Evolutionary conservation across 331 rosid species (phyloP), one percentile per base, ranked within the genome.

Genomic region (Ulmus americana): DNA sequence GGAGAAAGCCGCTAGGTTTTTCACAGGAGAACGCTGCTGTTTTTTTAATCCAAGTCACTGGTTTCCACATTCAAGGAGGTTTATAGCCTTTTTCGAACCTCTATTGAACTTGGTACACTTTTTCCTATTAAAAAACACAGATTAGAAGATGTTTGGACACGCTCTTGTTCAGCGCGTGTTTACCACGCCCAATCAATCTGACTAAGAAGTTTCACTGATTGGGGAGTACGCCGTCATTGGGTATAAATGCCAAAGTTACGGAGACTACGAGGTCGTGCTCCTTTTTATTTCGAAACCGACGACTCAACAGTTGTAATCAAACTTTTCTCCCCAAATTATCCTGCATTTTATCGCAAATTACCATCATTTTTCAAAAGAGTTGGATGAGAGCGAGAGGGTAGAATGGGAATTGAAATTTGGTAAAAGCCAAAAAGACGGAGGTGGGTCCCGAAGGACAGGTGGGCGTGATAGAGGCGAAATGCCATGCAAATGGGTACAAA

Each of bases 401-500:
- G 6, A 56, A 60, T 6, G 0, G 72, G 47, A 71, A 58, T 6
- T n/a, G 5, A 7, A 1, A 9, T 10, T 28, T 48, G 8, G 18
- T 14, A 6, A 47, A 3, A 14, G 1, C 46, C 46, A 39, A 58
- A 20, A 39, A 39, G 40, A 14, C 11, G 15, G 7, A 10, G 13
- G 52, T 39, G 69, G 68, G 58, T 45, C 39, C 13, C n/a, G 8
- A 48, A 15, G 43, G 62, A 55, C 74, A 68, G 58, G 57, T 74
- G 81, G 73, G 62, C 39, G 42, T n/a, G 46, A 16, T 39, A 13
- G 28, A 41, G 45, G 61, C 3, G 13, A 9, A 40, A 55, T 14
- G 66, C 13, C 96, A 91, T 91, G 95, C 95, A 85, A 50, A 68
- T 45, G 78, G 86, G 83, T 67, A 81, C 88, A 85, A 79, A 75